Base-by-base conservation (phyloP, 257 asterid genomes). In the Nicotiana knightiana region DNA sequence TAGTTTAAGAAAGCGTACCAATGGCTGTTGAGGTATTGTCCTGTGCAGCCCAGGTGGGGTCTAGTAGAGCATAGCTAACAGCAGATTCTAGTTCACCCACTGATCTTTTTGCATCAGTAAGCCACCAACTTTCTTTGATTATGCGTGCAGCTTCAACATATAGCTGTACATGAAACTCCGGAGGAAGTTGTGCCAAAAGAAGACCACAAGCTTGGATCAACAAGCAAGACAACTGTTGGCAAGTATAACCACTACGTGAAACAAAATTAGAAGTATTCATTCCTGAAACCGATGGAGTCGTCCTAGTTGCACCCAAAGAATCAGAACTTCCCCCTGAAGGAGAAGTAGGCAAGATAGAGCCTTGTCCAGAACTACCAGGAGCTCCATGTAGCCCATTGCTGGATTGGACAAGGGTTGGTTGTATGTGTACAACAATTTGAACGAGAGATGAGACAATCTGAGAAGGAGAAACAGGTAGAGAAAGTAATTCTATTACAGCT, bases 251-350 rank as follows among this genome's bases (percentile, higher is more conserved):
- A 83, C 98, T 93, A 79, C 95, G 90, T 96, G 97, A 96, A 78
- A 91, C 92, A 88, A 94, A 95, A 90, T 87, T 92, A 51, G 93
- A 89, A 51, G 85, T 83, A 81, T 86, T 89, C 68, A 89, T 83
- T 85, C 98, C 97, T 18, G 98, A 88, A 76, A 86, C 89, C 24
- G 97, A 85, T 82, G 93, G 79, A 84, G 92, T 68, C 54, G 85
- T 83, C 86, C 97, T 87, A 67, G 93, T 87, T 70, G 96, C 93
- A 79, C 96, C 92, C 81, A 94, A 68, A 73, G 98, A 96, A 86
- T 96, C 98, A 13, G 94, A 90, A 87, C 99, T 96, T 67, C 99
- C 99, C 66, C 98, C 98, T 55, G 98, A 96, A 82, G 99, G 98
- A 86, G 99, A 96, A 81, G 99, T 92, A 79, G 99, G 98, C 91